Evolutionary conservation across 257 asterid genomes (phyloP), one percentile per base, ranked within the genome.

Genomic region (Rehmannia glutinosa): DNA sequence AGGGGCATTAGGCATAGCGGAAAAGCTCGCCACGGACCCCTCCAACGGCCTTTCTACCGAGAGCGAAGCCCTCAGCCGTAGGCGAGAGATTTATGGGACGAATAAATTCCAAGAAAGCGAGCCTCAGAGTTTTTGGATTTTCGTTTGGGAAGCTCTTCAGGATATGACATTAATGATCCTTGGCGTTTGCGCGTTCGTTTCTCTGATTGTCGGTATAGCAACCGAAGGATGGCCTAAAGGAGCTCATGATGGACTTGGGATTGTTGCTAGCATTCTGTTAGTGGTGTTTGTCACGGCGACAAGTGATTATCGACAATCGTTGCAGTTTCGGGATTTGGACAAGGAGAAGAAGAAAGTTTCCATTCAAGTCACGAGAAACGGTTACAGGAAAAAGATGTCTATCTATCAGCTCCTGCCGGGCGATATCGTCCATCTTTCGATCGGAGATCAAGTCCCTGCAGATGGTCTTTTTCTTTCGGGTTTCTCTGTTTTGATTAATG

Each of bases 141-240:
- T 93, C 35, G 94, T 93, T 2, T 90, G 84, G 87, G 97, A 93
- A 75, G 96, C 99, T 11, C 96, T 93, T 66, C 96, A 90, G 8
- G 99, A 93, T 46, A 86, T 81, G 92, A 93, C 99, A 12, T 87
- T 93, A 24, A 86, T 93, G 99, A 93, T 93, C 63, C 96, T 93
- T 6, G 97, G 90, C 0, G 85, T 70, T 0, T 93, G 97, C 36
- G 99, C 99, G 0, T 35, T 90, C 4, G 85, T 88, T 68, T 93
- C 99, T 12, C 80, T 93, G 3, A 66, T 90, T 11, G 96, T 93
- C 11, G 99, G 99, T 16, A 74, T 93, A 17, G 84, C 89, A 1
- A 93, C 95, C 0, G 98, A 93, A 66, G 98, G 98, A 46, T 92
- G 98, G 98, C 96, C 98, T 0, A 82, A 76, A 35, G 98, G 97